A percentile compares a stretch with the other conserved stretches of the same genome.
phyloP scores from a whole-genome alignment of 345 rosid genomes.

The Aurinia saxatilis region DNA sequence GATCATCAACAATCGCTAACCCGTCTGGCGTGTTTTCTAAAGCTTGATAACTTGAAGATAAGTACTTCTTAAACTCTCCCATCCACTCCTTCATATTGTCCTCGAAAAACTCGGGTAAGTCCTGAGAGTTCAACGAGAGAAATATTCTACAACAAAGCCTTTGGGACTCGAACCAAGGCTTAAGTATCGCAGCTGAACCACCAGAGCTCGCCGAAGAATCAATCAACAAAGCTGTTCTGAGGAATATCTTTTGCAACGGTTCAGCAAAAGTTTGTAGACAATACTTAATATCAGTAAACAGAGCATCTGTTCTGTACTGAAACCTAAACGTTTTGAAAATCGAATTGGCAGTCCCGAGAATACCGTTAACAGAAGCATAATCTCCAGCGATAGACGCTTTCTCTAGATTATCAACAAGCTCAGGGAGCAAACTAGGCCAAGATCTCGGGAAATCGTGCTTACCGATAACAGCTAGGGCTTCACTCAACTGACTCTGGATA shows the following conservation, averaged over 20 bases:
- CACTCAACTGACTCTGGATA: conserved; percentile 91
- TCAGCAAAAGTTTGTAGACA: conserved; percentile 65
- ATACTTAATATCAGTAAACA: conserved; percentile 72
- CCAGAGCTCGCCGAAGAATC: conserved; percentile 48
- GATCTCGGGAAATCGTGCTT: conserved; percentile 84
- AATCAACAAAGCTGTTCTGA: conserved; percentile 53
- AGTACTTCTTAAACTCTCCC: conserved; percentile 74
- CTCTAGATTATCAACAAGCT: conserved; percentile 57
- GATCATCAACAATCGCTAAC: conserved; percentile 51
- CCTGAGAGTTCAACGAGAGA: conserved; percentile 80
- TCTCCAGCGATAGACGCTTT: conserved; percentile 46
- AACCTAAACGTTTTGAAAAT: conserved; percentile 82
- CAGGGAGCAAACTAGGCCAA: conserved; percentile 83
- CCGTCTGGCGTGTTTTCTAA: conserved; percentile 64
- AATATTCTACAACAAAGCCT: conserved; percentile 84
- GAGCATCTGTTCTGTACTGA: conserved; percentile 72
- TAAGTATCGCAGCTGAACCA: conserved; percentile 40
- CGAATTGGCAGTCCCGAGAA: conserved; percentile 85
- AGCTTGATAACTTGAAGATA: conserved; percentile 47
- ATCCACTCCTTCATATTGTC: conserved; percentile 96
- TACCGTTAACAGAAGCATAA: conserved; percentile 72
- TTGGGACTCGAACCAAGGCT: conserved; percentile 73
- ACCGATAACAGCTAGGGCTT: conserved; percentile 82
- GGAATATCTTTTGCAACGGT: conserved; percentile 65
- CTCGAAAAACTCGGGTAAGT: conserved; percentile 91